Percentiles rank a stretch among this genome's conserved stretches.
Conservation (phyloP, 176 grass and related monocot species). For the Phoenix dactylifera region DNA sequence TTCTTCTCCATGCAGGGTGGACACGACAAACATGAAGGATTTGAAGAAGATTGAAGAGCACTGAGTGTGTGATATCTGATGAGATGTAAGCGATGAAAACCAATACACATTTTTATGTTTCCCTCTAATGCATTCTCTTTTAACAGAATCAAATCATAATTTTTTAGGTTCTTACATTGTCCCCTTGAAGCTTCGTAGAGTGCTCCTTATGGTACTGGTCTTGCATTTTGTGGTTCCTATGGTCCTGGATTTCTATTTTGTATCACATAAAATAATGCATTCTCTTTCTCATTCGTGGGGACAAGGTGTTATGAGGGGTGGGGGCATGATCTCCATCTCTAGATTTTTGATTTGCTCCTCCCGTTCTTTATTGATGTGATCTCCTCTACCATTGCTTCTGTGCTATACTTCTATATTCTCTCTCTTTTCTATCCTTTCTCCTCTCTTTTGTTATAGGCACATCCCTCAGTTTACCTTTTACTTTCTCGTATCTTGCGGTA, state of each 20-base stretch:
- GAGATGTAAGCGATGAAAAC: too few species aligned
- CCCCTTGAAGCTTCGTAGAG: too few species aligned
- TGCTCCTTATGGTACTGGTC: too few species aligned
- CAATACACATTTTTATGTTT: too few species aligned
- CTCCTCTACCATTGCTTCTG: background rate
- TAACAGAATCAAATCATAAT: too few species aligned
- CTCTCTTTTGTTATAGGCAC: too few species aligned
- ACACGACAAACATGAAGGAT: constrained; percentile 97
- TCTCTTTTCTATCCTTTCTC: too few species aligned
- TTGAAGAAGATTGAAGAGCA: constrained; percentile 96
- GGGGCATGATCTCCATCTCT: background rate
- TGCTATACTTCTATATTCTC: background rate
- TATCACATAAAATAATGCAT: too few species aligned
- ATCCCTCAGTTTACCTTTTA: background rate
- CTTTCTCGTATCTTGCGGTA: constrained; percentile 7
- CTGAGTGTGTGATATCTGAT: constrained; percentile 5
- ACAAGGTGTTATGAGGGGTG: background rate
- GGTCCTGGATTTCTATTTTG: too few species aligned
- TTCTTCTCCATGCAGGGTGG: constrained; percentile 42
- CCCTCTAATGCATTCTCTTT: too few species aligned
- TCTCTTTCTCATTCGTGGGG: background rate
- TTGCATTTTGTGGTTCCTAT: too few species aligned
- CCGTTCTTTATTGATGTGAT: constrained; percentile 6
- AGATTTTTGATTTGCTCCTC: background rate
- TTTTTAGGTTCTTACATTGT: too few species aligned